Base-by-base conservation (phyloP, 768 basidiomycete genomes). In the Myochromella boudieri region DNA sequence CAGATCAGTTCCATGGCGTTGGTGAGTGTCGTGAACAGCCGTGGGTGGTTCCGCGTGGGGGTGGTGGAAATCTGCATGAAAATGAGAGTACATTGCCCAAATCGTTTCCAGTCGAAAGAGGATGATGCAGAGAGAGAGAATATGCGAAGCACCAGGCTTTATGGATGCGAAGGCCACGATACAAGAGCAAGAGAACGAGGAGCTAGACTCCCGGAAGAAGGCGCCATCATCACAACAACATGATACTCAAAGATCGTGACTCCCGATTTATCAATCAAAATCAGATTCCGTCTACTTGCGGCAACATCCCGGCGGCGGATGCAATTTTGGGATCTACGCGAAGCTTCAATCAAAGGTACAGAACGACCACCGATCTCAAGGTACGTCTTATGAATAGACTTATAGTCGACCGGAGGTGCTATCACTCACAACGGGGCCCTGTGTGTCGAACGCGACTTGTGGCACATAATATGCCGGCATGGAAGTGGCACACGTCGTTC, bases 1-100 rank as follows among this genome's bases (percentile, higher is more conserved):
- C 48, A 65, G 56, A 54, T 63, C 58, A 33, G 61, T 53, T 39
- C 56, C 58, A 46, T 55, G 57, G 39, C 49, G 28, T 48, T 60
- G 57, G 47, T 48, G 42, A 37, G 14, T 42, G 37, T 47, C 34
- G 14, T 49, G 41, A n/a, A 38, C 41, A 14, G 29, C 9, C 8
- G 27, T 26, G 37, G 46, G 18, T 52, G 50, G 26, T 43, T 44
- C 42, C 7, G 42, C 11, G 32, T 49, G 52, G 18, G 49, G 37
- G 24, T 32, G 15, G 31, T 50, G 37, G 36, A 40, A 48, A 9
- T 37, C 54, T 2, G 51, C 31, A 42, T 46, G 46, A 33, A 57
- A 55, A 9, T 57, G 51, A 22, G 49, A 42, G 24, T 38, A 55
- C 54, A 55, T 58, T 18, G 24, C 14, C 14, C 18, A 44, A 43